Evolutionary conservation across 2,329 filamentous ascomycete species (phyloP).

Genomic region (Pseudocercospora cruenta): DNA sequence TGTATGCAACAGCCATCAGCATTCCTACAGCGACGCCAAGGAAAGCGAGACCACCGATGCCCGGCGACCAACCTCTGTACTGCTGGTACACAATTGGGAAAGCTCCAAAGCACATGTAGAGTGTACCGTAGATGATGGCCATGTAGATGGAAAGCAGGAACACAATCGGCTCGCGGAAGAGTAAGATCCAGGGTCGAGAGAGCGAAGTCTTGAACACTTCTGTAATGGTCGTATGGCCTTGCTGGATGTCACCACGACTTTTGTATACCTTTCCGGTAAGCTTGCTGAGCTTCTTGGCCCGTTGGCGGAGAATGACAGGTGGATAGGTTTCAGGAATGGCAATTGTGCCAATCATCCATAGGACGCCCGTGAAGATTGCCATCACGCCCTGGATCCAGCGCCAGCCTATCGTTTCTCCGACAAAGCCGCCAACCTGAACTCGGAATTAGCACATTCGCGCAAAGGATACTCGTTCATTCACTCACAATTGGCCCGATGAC

Average conservation of each 20-base stretch:
- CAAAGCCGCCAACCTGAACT: slow-evolving; percentile 59
- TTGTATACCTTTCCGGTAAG: slow-evolving; percentile 60
- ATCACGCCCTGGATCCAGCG: slow-evolving; percentile 69
- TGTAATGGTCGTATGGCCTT: slow-evolving; percentile 40
- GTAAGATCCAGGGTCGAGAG: slow-evolving; percentile 67
- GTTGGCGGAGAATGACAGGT: slow-evolving; percentile 58
- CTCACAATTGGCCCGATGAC: slow-evolving; percentile 61
- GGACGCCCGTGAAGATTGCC: slow-evolving; percentile 64
- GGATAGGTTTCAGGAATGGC: slow-evolving; percentile 64
- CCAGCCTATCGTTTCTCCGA: slow-evolving; percentile 66
- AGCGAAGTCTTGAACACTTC: slow-evolving; percentile 59
- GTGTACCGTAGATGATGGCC: slow-evolving; percentile 52
- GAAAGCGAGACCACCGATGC: slow-evolving; percentile 67
- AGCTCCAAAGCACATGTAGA: slow-evolving; percentile 53
- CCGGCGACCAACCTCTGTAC: slow-evolving; percentile 60
- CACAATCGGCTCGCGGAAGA: slow-evolving; percentile 55
- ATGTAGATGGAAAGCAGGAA: slow-evolving; percentile 52
- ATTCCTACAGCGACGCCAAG: slow-evolving; percentile 71
- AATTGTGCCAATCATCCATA: slow-evolving; percentile 60
- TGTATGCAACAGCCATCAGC: slow-evolving; percentile 60
- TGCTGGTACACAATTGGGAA: slow-evolving; percentile 65
- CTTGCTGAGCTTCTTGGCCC: slow-evolving; percentile 56
- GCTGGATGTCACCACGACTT: slow-evolving; percentile 48
- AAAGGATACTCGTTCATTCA: too few species aligned
- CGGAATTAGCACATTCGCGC: too few species aligned